phyloP scores from a whole-genome alignment of 192 early-diverging fungal species.

The Coemansia reversa region DNA sequence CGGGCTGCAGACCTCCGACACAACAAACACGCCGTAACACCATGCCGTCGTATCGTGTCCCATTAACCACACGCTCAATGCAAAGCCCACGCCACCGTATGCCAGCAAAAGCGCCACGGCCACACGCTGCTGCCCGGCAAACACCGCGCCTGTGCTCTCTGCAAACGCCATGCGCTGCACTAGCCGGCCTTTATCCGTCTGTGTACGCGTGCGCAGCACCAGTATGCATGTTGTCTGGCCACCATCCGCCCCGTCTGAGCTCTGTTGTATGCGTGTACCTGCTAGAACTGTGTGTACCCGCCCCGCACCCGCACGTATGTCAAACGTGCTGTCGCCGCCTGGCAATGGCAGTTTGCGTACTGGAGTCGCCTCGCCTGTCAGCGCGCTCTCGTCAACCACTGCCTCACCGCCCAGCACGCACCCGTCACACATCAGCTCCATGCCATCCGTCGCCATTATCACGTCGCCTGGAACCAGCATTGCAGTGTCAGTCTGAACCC shows the following conservation, averaged over 20 bases:
- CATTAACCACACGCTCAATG: constrained; percentile 60
- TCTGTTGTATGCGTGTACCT: constrained; percentile 68
- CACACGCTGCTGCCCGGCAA: constrained; percentile 75
- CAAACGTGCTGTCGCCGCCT: constrained; percentile 51
- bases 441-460: constrained; percentile 48
- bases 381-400: constrained; percentile 71
- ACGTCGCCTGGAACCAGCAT: constrained; percentile 73
- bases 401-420: constrained; percentile 67
- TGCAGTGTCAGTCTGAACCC: constrained; percentile 54
- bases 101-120: constrained; percentile 63
- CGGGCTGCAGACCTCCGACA: constrained; percentile 68
- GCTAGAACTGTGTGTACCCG: constrained; percentile 67
- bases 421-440: constrained; percentile 65
- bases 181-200: constrained; percentile 67
- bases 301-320: constrained; percentile 22
- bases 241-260: constrained; percentile 18
- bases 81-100: constrained; percentile 66
- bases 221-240: constrained; percentile 55
- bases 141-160: constrained; percentile 53
- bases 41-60: constrained; percentile 64
- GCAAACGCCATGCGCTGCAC: constrained; percentile 73
- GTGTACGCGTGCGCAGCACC: constrained; percentile 63
- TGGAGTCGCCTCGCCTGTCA: constrained; percentile 81
- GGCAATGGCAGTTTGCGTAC: constrained; percentile 72
- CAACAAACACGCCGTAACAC: constrained; percentile 74